Evolutionary conservation across 2,329 filamentous ascomycete species (phyloP).

Genomic region (Chaetomiaceae sp.): DNA sequence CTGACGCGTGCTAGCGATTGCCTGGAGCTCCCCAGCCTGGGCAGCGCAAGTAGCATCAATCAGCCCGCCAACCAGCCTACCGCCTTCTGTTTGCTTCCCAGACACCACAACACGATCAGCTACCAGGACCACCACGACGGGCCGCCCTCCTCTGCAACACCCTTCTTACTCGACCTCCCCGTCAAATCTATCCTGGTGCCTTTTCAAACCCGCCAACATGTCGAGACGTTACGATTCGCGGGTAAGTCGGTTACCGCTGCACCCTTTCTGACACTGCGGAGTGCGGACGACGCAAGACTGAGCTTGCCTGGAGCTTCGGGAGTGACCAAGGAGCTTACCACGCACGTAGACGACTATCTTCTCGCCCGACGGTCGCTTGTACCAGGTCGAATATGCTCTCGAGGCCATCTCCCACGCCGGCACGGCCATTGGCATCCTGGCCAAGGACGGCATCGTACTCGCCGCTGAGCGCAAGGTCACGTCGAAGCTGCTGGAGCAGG

Average conservation of each 20-base stretch:
- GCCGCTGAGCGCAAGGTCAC: constrained; percentile 98
- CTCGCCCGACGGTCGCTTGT: constrained; percentile 95
- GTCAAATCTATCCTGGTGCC: too few relatives aligned
- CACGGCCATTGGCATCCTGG: constrained; percentile 91
- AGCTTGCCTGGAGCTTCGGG: constrained; percentile 9
- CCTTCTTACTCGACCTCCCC: too few relatives aligned
- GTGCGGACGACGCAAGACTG: too few relatives aligned
- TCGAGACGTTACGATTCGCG: constrained; percentile 96
- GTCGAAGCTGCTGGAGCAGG: constrained; percentile 97
- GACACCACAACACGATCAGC: background rate
- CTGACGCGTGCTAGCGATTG: constrained; percentile 32
- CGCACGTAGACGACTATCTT: constrained; percentile 86
- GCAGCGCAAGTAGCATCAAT: constrained; percentile 17
- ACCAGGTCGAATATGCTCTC: constrained; percentile 98
- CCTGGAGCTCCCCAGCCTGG: constrained; percentile 37
- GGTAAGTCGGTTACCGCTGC: constrained; percentile 50
- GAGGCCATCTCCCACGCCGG: constrained; percentile 98
- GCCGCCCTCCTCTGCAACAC: background rate
- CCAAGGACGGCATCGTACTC: constrained; percentile 96
- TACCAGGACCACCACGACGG: background rate
- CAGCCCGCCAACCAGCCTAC: constrained; percentile 15
- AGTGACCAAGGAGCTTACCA: constrained; percentile 20
- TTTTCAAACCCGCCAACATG: constrained; percentile 48
- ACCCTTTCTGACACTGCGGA: too few relatives aligned
- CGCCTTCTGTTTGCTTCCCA: background rate